Conservation (phyloP, 805 yeast genomes). For the Ogataea naganishii region DNA sequence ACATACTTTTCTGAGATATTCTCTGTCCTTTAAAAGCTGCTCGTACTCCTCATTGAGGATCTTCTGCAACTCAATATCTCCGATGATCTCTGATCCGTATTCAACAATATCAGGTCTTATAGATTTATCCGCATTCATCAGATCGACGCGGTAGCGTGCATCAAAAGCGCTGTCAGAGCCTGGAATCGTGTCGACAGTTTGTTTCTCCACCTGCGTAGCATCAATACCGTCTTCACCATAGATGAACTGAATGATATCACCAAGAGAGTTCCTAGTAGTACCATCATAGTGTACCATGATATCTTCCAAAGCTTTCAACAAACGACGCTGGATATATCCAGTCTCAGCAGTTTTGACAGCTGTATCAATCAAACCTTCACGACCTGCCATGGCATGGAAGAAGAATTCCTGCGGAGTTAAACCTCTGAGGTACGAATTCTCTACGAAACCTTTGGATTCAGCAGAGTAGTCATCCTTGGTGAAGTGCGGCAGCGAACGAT, state of each 20-base stretch:
- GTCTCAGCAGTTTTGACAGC: conserved; percentile 99
- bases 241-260: conserved; percentile 90
- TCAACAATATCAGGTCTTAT: conserved; percentile 71
- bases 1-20: conserved; percentile 65
- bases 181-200: conserved; percentile 89
- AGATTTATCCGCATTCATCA: conserved; percentile 60
- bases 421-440: conserved; percentile 94
- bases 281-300: conserved; percentile 98
- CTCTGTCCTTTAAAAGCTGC: conserved; percentile 72
- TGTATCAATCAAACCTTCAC: conserved; percentile 99
- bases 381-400: conserved; percentile 99
- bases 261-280: conserved; percentile 94
- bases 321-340: conserved; percentile 96
- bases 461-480: conserved; percentile 98
- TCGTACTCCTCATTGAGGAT: conserved; percentile 76
- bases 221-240: conserved; percentile 99
- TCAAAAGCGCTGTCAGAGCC: conserved; percentile 84
- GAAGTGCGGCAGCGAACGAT: conserved; percentile 94
- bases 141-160: conserved; percentile 75
- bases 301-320: conserved; percentile 93
- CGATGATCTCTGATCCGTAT: conserved; percentile 83
- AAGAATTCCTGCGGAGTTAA: conserved; percentile 97
- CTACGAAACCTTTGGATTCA: conserved; percentile 96
- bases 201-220: conserved; percentile 96
- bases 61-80: conserved; percentile 78